Percentiles rank a stretch among this genome's conserved stretches.
phyloP scores from a whole-genome alignment of 2,329 filamentous ascomycete genomes.

The Fusarium goolgardi region DNA sequence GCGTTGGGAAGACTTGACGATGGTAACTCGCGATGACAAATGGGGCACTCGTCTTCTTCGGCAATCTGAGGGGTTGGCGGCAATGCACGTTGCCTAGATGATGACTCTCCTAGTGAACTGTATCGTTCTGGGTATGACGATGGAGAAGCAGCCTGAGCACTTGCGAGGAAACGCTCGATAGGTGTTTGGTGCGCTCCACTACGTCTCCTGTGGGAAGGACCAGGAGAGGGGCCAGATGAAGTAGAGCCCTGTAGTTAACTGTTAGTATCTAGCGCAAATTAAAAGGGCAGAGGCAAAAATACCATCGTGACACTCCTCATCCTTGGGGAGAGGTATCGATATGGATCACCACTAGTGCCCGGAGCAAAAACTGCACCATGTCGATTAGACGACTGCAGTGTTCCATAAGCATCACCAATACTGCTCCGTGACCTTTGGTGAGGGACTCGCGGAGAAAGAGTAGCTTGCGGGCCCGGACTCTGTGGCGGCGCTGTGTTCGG shows the following conservation, averaged over 20 bases:
- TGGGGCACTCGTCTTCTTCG: conserved; percentile 83
- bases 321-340: conserved; percentile 50
- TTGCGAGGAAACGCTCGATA: conserved; percentile 55
- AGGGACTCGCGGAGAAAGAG: conserved; percentile 51
- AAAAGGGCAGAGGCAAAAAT: conserved; percentile 40
- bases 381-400: conserved; percentile 47
- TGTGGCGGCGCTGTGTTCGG: conserved; percentile 69
- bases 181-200: conserved; percentile 52
- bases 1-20: conserved; percentile 64
- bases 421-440: conserved; percentile 62
- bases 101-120: conserved; percentile 50
- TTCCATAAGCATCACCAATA: conserved; percentile 50
- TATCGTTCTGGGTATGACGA: conserved; percentile 51
- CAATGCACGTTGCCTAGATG: conserved; percentile 54
- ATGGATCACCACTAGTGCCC: conserved; percentile 51
- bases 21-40: conserved; percentile 79
- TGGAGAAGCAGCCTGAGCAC: conserved; percentile 50
- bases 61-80: conserved; percentile 63
- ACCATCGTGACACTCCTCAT: conserved; percentile 64
- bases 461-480: conserved; percentile 52
- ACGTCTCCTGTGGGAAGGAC: conserved; percentile 46
- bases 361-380: conserved; percentile 55
- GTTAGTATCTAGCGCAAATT: conserved; percentile 9
- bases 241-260: conserved; percentile 23
- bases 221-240: conserved; percentile 42